Percentiles rank a stretch among this genome's conserved stretches.
Conservation (phyloP, 164 flowering plant genomes). For the Protea cynaroides region DNA sequence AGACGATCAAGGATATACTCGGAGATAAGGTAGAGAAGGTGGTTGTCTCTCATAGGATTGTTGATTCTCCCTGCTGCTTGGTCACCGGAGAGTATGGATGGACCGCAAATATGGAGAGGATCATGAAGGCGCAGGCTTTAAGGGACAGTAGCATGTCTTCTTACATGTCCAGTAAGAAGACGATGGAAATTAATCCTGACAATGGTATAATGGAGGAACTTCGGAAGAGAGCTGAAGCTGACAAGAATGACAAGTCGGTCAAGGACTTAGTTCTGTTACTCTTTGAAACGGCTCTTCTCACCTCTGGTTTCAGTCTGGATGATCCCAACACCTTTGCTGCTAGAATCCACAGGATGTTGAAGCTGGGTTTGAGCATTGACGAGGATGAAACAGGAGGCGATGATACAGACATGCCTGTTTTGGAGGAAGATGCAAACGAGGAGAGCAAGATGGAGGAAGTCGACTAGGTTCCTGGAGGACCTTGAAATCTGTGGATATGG, state of each 20-base stretch:
- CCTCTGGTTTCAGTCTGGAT: background rate
- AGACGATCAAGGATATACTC: background rate
- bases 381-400: background rate
- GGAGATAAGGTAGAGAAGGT: background rate
- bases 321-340: background rate
- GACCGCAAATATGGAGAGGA: background rate
- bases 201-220: background rate
- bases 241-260: background rate
- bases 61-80: background rate
- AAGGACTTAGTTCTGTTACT: background rate
- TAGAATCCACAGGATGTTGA: constrained; percentile 1
- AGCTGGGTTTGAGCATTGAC: background rate
- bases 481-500: no score
- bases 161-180: background rate
- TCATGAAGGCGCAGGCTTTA: background rate
- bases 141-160: background rate
- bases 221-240: background rate
- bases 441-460: constrained; percentile 1
- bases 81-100: background rate
- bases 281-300: background rate
- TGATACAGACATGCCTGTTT: background rate
- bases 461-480: background rate
- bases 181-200: background rate
- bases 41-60: background rate
- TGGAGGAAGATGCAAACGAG: background rate